Conservation (phyloP, 345 rosid genomes). For the Sisymbrium altissimum region DNA sequence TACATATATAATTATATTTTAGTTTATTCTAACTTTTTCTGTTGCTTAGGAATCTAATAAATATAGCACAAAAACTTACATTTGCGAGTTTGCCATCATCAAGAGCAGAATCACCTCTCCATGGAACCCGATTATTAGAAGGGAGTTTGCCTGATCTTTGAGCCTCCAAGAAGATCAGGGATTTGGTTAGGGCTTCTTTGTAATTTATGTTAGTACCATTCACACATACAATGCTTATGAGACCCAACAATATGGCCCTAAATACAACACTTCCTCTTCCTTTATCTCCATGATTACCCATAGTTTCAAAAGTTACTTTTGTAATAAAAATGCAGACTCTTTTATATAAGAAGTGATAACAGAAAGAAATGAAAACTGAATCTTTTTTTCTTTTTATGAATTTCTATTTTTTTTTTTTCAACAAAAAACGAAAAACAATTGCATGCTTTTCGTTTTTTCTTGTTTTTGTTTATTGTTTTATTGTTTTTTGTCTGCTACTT, state of each 20-base stretch:
- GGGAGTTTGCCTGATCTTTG: conserved; percentile 91
- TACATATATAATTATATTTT: neutral
- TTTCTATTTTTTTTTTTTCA: conserved; percentile 4
- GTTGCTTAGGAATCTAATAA: neutral
- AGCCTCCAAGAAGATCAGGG: conserved; percentile 78
- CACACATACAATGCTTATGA: conserved; percentile 40
- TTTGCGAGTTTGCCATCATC: conserved; percentile 69
- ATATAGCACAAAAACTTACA: conserved; percentile 30
- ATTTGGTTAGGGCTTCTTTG: conserved; percentile 70
- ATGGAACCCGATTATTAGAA: conserved; percentile 49
- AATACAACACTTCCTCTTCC: conserved; percentile 12
- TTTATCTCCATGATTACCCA: conserved; percentile 23
- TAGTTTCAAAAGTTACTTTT: neutral
- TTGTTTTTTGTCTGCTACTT: neutral
- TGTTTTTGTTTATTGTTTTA: neutral
- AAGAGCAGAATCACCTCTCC: conserved; percentile 95
- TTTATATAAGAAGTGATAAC: conserved; percentile 12
- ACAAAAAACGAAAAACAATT: conserved; percentile 36
- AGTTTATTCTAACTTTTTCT: neutral
- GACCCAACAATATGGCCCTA: conserved; percentile 37
- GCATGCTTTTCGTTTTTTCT: conserved; percentile 39
- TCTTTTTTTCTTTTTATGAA: neutral
- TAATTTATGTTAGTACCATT: conserved; percentile 42
- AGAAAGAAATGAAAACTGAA: conserved; percentile 4
- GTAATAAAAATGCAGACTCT: neutral